These are phyloP conservation scores for Dryas drummondii DNA, from an alignment of 306 rosid species.

Conservation along the genomic window DNA sequence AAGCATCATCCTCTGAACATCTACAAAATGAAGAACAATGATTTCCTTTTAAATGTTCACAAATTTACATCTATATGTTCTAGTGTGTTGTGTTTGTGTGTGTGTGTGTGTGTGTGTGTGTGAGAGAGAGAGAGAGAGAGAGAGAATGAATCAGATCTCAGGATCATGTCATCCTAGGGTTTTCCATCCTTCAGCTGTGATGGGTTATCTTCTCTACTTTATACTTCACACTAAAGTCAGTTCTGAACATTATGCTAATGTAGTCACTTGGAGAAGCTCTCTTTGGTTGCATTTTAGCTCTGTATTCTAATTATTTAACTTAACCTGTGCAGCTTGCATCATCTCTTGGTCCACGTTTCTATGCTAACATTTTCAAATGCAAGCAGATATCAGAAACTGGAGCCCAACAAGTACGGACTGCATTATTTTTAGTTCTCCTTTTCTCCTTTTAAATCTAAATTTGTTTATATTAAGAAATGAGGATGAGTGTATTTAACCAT, in stretches of 20 bases:
- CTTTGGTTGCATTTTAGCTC: constrained; percentile 15
- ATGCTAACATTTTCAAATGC: constrained; percentile 92
- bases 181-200: too few species aligned
- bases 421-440: constrained; percentile 15
- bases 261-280: not conserved
- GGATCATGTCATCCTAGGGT: too few species aligned
- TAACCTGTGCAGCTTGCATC: constrained; percentile 81
- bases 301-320: constrained; percentile 23
- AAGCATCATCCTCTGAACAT: too few species aligned
- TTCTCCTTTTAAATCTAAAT: not conserved
- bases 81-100: too few species aligned
- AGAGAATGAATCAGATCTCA: too few species aligned
- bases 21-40: too few species aligned
- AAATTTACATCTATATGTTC: too few species aligned
- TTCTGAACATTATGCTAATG: not conserved
- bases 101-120: too few species aligned
- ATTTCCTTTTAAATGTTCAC: too few species aligned
- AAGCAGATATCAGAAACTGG: constrained; percentile 99
- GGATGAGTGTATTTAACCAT: not conserved
- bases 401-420: constrained; percentile 78
- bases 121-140: too few species aligned
- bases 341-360: constrained; percentile 96
- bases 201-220: too few species aligned
- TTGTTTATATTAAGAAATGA: not conserved
- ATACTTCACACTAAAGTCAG: too few species aligned